Base-by-base conservation (phyloP, 2,329 filamentous ascomycete genomes). In the Colletotrichum liaoningense region DNA sequence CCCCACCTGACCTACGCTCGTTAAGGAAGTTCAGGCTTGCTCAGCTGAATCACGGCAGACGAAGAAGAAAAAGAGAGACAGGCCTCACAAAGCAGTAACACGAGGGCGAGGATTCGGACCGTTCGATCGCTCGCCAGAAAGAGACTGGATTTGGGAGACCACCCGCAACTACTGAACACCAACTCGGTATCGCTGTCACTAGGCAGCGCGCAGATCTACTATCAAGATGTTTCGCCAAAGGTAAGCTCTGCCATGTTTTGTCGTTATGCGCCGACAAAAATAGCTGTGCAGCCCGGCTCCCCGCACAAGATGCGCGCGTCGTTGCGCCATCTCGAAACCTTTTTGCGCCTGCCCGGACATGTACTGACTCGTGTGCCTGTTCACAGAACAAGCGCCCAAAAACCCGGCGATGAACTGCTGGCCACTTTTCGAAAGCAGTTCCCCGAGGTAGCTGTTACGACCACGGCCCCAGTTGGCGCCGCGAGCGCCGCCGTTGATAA, bases 351-450 rank as follows among this genome's bases (percentile, higher is more conserved):
- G 67, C 63, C 30, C 62, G 35, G 63, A 38, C 57, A 33, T 16
- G 28, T n/a, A 69, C 74, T 72, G 69, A 73, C 69, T 62, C 62
- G 63, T 60, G 28, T 64, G 52, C 35, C 26, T 57, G 14, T 66
- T 76, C 62, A 55, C 77, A 94, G 93, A 84, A 94, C 90, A 79
- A 95, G 90, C 82, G 92, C 93, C 69, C 94, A 95, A 83, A 97
- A 97, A 86, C 95, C 95, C 69, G 92, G 91, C 82, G 93, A 95
- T 80, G 94, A 95, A 79, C 89, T 98, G 80, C 92, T 97, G 81
- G 92, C 92, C 83, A 92, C 91, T 82, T 98, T 98, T 85, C 94
- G 94, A 82, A 91, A 94, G 79, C 92, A 91, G 77, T 98, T 97
- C 79, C 93, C 94, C 59, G 91, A 95, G 78, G 86, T 97, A 74